Conservation (phyloP, 2,329 filamentous ascomycete species). For the Aspergillus fischeri region DNA sequence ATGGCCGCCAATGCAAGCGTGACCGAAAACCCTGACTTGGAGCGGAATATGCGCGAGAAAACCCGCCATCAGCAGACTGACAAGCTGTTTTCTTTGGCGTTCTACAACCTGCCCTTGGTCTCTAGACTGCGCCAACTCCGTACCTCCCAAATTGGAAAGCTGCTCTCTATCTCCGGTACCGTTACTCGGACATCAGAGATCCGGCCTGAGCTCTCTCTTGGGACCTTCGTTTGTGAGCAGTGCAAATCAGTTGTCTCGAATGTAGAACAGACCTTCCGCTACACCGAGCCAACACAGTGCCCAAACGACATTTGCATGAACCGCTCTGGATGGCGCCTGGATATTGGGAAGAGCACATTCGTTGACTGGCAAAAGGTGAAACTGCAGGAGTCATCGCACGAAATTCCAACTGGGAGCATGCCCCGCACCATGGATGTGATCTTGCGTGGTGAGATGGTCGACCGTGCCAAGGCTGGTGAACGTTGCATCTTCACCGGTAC, state of each 20-base stretch:
- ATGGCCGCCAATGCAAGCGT: constrained; percentile 58
- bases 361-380: constrained; percentile 99
- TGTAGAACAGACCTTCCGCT: constrained; percentile 95
- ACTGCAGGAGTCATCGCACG: constrained; percentile 95
- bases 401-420: constrained; percentile 98
- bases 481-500: constrained; percentile 98
- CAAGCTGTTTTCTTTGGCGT: constrained; percentile 88
- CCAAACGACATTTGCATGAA: constrained; percentile 86
- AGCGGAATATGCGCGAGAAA: constrained; percentile 58
- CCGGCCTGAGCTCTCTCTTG: constrained; percentile 83
- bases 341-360: constrained; percentile 94
- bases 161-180: constrained; percentile 93
- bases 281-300: constrained; percentile 94
- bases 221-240: constrained; percentile 85
- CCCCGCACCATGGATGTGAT: constrained; percentile 97
- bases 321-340: constrained; percentile 88
- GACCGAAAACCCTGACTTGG: constrained; percentile 54
- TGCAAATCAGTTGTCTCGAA: constrained; percentile 83
- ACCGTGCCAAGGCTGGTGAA: constrained; percentile 93
- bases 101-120: constrained; percentile 87
- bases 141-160: constrained; percentile 83
- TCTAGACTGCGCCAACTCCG: constrained; percentile 81
- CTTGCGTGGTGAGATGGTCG: constrained; percentile 92
- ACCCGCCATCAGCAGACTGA: constrained; percentile 93
- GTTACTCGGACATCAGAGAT: constrained; percentile 97